Conservation (phyloP, 2,329 filamentous ascomycete genomes). For the Claviceps monticola region DNA sequence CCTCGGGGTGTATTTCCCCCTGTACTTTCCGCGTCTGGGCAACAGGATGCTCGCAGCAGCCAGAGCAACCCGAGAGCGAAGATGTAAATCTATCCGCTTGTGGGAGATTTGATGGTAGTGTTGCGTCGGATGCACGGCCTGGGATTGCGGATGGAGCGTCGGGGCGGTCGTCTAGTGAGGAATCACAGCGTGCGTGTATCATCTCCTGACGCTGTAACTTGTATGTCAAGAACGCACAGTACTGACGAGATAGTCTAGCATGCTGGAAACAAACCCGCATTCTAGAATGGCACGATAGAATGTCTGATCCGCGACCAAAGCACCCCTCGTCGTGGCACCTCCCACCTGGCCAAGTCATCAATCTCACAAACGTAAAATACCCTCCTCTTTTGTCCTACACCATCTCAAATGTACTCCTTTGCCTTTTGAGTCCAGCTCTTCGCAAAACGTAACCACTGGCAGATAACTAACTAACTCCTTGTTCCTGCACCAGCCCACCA, state of each 20-base stretch:
- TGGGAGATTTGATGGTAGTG: background rate
- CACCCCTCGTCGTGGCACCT: background rate
- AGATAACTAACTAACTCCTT: background rate
- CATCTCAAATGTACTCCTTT: no score
- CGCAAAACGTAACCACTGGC: no score
- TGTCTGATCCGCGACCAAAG: background rate
- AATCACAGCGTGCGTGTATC: background rate
- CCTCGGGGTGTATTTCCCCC: constrained; percentile 24
- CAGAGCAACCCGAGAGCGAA: no score
- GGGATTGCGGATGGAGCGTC: background rate
- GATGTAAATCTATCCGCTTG: no score
- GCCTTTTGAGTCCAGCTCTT: no score
- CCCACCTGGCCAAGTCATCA: background rate
- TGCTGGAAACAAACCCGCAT: background rate
- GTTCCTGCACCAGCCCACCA: constrained; percentile 8
- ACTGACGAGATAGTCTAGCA: background rate
- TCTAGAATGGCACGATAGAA: background rate
- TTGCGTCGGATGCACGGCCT: background rate
- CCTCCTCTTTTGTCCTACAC: background rate
- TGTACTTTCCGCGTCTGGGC: constrained; percentile 26
- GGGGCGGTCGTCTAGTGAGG: background rate
- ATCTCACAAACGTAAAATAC: constrained; percentile 8
- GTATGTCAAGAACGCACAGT: no score
- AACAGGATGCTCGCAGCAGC: constrained; percentile 12
- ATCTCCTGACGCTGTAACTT: background rate